Evolutionary conservation across 192 early-diverging fungal genomes (phyloP), one percentile per base, ranked within the genome.

Genomic region (Geranomyces variabilis): DNA sequence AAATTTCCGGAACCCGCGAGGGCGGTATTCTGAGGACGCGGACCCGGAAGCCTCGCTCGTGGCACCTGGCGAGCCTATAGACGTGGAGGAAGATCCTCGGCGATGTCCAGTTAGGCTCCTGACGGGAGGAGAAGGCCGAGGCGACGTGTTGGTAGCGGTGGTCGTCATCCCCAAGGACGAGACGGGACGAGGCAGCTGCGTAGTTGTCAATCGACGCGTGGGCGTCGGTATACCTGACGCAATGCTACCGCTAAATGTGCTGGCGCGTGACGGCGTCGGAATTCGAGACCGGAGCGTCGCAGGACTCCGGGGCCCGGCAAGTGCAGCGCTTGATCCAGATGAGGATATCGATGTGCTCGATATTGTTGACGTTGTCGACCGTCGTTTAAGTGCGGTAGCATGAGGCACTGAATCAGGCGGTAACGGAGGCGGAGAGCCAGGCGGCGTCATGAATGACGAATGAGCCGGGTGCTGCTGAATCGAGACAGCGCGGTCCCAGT

Each of bases 241-340:
- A 7, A 41, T 41, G 36, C 51, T 53, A 15, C 51, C 51, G 51
- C 51, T 53, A 26, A 53, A 53, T 24, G 51, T 53, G 51, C 24
- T 53, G 51, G 51, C 19, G 7, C 51, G 19, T 7, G 51, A 53
- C 7, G 51, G 51, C 3, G 51, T 53, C 51, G 51, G 51, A 53
- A 53, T 53, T n/a, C 51, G 51, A 7, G 51, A 53, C 6, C 51
- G 51, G 17, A 53, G 36, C 10, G 51, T 4, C 2, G 51, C 51
- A 26, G 51, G 17, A 4, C 51, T 53, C 36, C 36, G 36, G 51
- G 4, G 3, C 24, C 24, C n/a, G 3, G 51, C 51, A n/a, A 53
- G 19, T n/a, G 51, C 24, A 15, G 51, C 24, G 17, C 51, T 53
- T 53, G 51, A 53, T 10, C 36, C 36, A 53, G 51, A 6, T 3